Evolutionary conservation across 2,329 filamentous ascomycete genomes (phyloP).

Genomic region (Penicillium palitans): DNA sequence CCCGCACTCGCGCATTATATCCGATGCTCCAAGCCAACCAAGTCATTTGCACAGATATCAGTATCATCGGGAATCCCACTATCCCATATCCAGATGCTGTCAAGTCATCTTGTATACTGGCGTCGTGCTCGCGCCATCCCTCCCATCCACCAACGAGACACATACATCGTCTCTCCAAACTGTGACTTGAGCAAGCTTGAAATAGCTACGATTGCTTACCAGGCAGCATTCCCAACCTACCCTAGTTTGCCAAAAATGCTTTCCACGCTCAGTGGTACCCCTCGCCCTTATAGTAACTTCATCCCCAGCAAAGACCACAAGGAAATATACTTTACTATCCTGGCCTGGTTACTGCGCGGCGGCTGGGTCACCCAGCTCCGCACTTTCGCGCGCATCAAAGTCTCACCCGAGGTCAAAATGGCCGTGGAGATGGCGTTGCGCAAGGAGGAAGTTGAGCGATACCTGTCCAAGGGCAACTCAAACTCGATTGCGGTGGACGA

Average conservation of each 20-base stretch:
- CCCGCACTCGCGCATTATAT: constrained; percentile 74
- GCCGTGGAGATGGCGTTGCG: constrained; percentile 73
- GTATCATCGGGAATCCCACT: constrained; percentile 64
- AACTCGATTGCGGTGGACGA: constrained; percentile 27
- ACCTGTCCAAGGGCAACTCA: constrained; percentile 33
- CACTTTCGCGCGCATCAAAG: constrained; percentile 85
- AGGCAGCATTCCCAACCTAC: constrained; percentile 76
- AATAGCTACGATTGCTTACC: constrained; percentile 69
- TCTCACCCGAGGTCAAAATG: constrained; percentile 77
- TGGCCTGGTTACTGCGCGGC: constrained; percentile 89
- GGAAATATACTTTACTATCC: constrained; percentile 81
- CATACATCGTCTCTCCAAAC: constrained; percentile 89
- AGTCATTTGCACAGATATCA: constrained; percentile 72
- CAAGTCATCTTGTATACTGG: constrained; percentile 95
- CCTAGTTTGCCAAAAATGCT: constrained; percentile 84
- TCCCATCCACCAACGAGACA: constrained; percentile 83
- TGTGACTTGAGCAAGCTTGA: constrained; percentile 73
- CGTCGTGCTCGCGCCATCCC: constrained; percentile 87
- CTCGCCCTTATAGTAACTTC: constrained; percentile 77
- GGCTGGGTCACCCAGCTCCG: constrained; percentile 93
- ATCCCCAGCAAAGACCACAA: constrained; percentile 87
- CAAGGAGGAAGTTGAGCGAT: constrained; percentile 59
- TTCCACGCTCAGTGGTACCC: constrained; percentile 75
- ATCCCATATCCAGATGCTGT: constrained; percentile 79
- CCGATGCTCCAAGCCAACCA: constrained; percentile 59